Evolutionary conservation across 495 filamentous ascomycete species (phyloP).

Genomic region (Pyronema domesticum): DNA sequence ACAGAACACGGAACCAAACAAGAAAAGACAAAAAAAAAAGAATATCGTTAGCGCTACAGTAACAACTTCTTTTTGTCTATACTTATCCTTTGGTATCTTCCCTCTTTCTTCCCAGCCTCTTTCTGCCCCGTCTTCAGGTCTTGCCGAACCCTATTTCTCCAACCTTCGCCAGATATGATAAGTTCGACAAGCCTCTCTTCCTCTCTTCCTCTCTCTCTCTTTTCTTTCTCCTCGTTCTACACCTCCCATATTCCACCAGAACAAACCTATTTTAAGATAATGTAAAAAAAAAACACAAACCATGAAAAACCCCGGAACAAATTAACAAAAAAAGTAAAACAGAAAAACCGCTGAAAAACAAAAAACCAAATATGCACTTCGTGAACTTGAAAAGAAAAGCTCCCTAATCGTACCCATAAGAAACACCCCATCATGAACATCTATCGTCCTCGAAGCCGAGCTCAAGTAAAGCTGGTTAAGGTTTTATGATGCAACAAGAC

Average conservation of each 20-base stretch:
- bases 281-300: constrained; percentile 27
- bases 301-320: neutral
- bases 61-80: no score
- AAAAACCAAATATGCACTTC: neutral
- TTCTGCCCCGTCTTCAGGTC: neutral
- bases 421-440: neutral
- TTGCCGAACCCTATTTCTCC: no score
- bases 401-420: neutral
- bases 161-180: no score
- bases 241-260: no score
- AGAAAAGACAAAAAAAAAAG: neutral
- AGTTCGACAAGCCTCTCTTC: no score
- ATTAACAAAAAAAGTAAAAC: constrained; percentile 7
- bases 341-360: neutral
- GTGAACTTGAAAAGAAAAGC: neutral
- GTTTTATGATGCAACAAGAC: constrained; percentile 16
- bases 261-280: no score
- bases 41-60: neutral
- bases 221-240: no score
- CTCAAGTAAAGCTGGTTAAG: neutral
- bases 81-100: constrained; percentile 11
- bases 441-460: neutral
- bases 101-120: neutral
- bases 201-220: no score
- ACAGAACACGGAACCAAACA: constrained; percentile 1